Conservation (phyloP, 257 asterid genomes). For the Nicotiana noctiflora region DNA sequence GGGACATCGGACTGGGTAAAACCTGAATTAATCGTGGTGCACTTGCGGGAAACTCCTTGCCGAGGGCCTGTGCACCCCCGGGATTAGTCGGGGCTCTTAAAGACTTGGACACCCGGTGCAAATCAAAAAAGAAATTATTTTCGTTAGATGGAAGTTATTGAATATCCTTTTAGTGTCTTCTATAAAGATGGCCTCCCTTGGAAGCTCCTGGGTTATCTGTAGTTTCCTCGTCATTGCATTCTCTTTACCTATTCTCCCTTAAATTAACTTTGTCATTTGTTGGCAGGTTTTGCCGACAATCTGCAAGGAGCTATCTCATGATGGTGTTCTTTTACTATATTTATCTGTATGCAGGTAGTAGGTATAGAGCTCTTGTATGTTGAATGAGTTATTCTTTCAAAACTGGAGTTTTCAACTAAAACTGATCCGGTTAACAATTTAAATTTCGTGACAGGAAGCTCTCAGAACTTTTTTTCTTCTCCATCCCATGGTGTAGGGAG, state of each 20-base stretch:
- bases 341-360: slow-evolving; percentile 69
- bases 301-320: slow-evolving; percentile 92
- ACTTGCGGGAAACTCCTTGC: no score
- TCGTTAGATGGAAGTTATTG: neutral
- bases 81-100: no score
- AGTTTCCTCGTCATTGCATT: neutral
- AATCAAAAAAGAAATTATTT: no score
- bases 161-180: neutral
- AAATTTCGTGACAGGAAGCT: slow-evolving; percentile 46
- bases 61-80: no score
- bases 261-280: slow-evolving; percentile 15
- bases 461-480: slow-evolving; percentile 39
- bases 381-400: neutral
- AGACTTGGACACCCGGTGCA: no score
- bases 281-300: slow-evolving; percentile 82
- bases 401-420: slow-evolving; percentile 7
- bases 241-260: neutral
- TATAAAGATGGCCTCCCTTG: neutral
- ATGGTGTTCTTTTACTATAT: slow-evolving; percentile 77
- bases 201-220: neutral
- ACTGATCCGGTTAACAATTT: slow-evolving; percentile 13
- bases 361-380: slow-evolving; percentile 10
- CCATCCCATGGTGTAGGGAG: slow-evolving; percentile 49
- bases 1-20: no score
- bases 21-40: no score